Base-by-base conservation (phyloP, 495 filamentous ascomycete genomes). In the Podospora pseudoanserina region DNA sequence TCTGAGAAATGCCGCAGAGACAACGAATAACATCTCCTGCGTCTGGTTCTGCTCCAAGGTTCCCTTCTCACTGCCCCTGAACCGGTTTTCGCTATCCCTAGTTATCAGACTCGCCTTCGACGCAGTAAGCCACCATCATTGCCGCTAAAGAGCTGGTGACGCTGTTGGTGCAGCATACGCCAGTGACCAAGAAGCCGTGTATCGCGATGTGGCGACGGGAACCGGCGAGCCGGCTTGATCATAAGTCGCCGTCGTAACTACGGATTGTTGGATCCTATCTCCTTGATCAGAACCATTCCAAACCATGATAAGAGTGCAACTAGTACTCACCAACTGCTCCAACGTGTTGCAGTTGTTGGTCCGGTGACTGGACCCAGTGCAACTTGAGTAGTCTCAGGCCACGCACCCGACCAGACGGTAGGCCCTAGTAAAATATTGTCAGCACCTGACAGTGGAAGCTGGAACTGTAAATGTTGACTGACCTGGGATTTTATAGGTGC, bases 391-490 rank as follows among this genome's bases (percentile, higher is more conserved):
- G 75, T 79, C n/a, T 77, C 75, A 2, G 72, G 63, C 77, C 75
- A 79, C 0, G 77, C 75, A 3, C 77, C 75, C 0, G 75, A 76
- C 77, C 75, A 79, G 4, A 79, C 75, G 0, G 74, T 76, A 18
- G 75, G 75, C 4, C 74, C 76, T 27, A 70, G 61, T 16, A 65
- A 65, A 70, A 19, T 65, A 65, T 19, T 16, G 26, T 58, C 30
- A 63, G 55, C 55, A 58, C 32, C 34, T 19, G 32, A 49, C 6
- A 49, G 15, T 5, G 7, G 15, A 16, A 15, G 18, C 4, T 23
- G 23, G 23, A 4, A 19, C 39, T 13, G 23, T 23, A 18, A 18
- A 19, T 53, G n/a, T 23, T n/a, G 15, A 61, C 64, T 1, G 34
- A 70, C 70, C 70, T 27, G 71, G 71, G 19, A 74, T 74, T 60